Percentiles rank a stretch among this genome's conserved stretches.
Conservation (phyloP, 2,329 filamentous ascomycete species). For the Exserohilum turcica region DNA sequence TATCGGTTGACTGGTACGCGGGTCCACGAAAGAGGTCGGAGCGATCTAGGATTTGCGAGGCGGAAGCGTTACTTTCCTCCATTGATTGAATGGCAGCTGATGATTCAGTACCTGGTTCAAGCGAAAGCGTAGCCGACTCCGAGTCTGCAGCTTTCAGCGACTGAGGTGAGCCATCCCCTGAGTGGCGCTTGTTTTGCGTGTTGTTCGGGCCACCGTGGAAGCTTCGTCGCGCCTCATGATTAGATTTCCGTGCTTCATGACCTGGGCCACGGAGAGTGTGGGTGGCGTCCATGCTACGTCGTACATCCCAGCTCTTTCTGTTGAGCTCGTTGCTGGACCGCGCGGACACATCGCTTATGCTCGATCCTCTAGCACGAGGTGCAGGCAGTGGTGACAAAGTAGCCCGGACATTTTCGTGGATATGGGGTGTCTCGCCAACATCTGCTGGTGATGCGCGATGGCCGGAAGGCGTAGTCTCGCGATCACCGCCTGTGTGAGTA, state of each 20-base stretch:
- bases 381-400: conserved; percentile 52
- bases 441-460: conserved; percentile 24
- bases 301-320: conserved; percentile 49
- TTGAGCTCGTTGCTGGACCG: conserved; percentile 48
- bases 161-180: conserved; percentile 55
- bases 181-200: conserved; percentile 57
- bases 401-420: conserved; percentile 50
- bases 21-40: conserved; percentile 89
- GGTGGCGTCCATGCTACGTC: conserved; percentile 47
- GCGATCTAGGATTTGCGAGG: conserved; percentile 84
- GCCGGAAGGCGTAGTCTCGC: conserved; percentile 19
- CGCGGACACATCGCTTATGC: conserved; percentile 51
- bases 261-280: conserved; percentile 59
- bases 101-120: conserved; percentile 76
- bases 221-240: conserved; percentile 58
- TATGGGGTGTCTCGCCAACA: conserved; percentile 32
- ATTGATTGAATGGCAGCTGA: conserved; percentile 65
- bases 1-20: conserved; percentile 57
- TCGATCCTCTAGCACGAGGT: conserved; percentile 40
- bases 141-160: conserved; percentile 64
- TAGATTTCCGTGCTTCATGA: conserved; percentile 40
- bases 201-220: conserved; percentile 64
- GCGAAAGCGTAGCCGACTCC: conserved; percentile 75
- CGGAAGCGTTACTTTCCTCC: conserved; percentile 77
- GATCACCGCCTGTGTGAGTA: conserved; percentile 12